These are phyloP conservation scores for Tylopilus intermedius DNA, from an alignment of 768 basidiomycete species.

Conservation along the genomic window DNA sequence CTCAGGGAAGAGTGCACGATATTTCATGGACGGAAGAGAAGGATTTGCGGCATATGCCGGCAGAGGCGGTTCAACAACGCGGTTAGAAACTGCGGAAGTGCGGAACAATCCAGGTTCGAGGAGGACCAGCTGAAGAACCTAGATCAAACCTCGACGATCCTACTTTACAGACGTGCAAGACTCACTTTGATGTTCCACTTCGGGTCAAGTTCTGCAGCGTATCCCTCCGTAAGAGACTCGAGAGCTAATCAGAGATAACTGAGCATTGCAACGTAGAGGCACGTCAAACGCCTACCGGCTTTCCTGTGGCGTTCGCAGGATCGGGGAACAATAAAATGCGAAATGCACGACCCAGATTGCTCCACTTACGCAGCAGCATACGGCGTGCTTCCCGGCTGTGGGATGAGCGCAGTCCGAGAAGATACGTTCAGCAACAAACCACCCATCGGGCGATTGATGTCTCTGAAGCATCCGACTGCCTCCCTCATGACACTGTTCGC, in stretches of 20 bases:
- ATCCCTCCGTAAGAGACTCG: conserved; percentile 29
- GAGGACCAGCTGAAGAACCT: conserved; percentile 16
- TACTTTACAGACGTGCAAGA: neutral
- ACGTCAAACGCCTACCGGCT: conserved; percentile 11
- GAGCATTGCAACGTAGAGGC: neutral
- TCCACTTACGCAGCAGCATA: conserved; percentile 29
- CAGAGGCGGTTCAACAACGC: conserved; percentile 9
- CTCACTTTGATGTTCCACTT: conserved; percentile 34
- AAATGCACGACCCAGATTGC: neutral
- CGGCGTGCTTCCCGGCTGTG: conserved; percentile 11
- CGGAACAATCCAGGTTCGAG: conserved; percentile 25
- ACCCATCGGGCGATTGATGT: conserved; percentile 32
- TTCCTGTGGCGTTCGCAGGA: conserved; percentile 7
- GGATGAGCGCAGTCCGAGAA: conserved; percentile 28
- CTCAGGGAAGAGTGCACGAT: conserved; percentile 15
- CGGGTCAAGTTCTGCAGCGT: conserved; percentile 31
- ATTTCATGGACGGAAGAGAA: conserved; percentile 22
- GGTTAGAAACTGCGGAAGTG: conserved; percentile 14
- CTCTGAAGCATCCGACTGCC: conserved; percentile 35
- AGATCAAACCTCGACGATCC: conserved; percentile 1
- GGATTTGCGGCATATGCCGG: conserved; percentile 20
- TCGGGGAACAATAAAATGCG: too few species aligned
- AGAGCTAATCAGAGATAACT: conserved; percentile 22
- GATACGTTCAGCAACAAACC: conserved; percentile 33
- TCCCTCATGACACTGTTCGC: conserved; percentile 29